Base-by-base conservation (phyloP, 2,329 filamentous ascomycete species). In the Colletotrichum chrysophilum region DNA sequence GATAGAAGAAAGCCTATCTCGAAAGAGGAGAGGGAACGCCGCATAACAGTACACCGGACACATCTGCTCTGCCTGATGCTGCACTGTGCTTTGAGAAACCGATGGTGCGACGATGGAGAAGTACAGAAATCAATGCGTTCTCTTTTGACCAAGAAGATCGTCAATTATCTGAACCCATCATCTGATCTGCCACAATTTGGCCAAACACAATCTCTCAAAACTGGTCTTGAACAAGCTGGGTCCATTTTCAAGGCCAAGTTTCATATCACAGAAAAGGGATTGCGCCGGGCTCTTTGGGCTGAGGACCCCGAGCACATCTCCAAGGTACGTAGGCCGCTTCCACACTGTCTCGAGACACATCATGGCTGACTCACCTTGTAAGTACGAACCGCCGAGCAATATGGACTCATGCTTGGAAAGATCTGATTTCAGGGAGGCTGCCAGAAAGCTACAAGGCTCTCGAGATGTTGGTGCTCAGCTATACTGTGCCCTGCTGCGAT, bases 381-480 rank as follows among this genome's bases (percentile, higher is more conserved):
- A 91, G 89, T 92, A 88, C 80, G 87, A 87, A 77, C 88, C 91
- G 28, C 89, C 92, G 7, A 87, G 89, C 10, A 91, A 95, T 71
- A 86, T 91, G 66, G 95, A 97, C 80, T 88, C 91, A 1, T 90
- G 92, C 24, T 84, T 94, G 65, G 94, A 95, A 32, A 93, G 90
- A 74, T 85, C 88, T 1, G 95, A 97, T 78, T 98, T 98, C 79
- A 88, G 90, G 5, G 88, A 88, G 48, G 93, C 94, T 34, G 95
- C 96, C 1, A 89, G 87, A 75, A 90, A 86, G 7, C 84, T 98
- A 21, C 88, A 92, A 78, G 97, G 96, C 1, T 98, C 96, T 10
- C 92, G 96, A 78, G 97, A 99, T 83, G 89, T 97, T 12, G 97
- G 96, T 1, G 94, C 95, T 3, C 96, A 98, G 82, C 84, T 99